Conservation (phyloP, 2,329 filamentous ascomycete species). For the Colletotrichum chlorophyti region DNA sequence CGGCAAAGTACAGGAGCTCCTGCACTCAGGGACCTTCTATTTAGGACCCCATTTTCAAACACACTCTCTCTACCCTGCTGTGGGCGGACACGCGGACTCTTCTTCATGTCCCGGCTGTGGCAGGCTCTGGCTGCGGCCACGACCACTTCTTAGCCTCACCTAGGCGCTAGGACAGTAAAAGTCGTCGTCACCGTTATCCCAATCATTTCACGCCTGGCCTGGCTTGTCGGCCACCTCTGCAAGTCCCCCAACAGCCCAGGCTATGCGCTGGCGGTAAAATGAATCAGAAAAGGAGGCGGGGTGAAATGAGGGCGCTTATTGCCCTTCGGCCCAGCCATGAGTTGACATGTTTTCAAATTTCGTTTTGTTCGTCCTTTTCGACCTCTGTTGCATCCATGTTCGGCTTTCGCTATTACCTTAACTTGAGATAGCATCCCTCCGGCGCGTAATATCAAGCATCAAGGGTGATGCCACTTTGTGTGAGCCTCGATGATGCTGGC, state of each 20-base stretch:
- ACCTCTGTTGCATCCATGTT: no score
- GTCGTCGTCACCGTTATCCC: slow-evolving; percentile 21
- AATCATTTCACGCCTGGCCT: slow-evolving; percentile 8
- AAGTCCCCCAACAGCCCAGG: no score
- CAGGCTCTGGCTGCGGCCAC: slow-evolving; percentile 2
- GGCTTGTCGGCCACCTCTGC: slow-evolving; percentile 9
- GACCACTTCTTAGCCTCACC: not conserved
- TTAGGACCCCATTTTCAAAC: no score
- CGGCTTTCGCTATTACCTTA: not conserved
- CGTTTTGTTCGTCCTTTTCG: no score
- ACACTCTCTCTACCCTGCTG: no score
- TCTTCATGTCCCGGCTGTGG: no score
- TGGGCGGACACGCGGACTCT: slow-evolving; percentile 15
- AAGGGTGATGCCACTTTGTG: slow-evolving; percentile 16
- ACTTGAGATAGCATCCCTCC: slow-evolving; percentile 22
- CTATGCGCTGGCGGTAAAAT: slow-evolving; percentile 17
- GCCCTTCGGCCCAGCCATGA: not conserved
- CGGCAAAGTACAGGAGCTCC: no score
- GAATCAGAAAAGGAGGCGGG: not conserved
- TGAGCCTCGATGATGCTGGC: slow-evolving; percentile 24
- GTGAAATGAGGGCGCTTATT: slow-evolving; percentile 9
- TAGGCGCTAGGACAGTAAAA: slow-evolving; percentile 17
- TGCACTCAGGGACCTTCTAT: no score
- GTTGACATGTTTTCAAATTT: not conserved
- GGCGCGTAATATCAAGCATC: not conserved